Conservation (phyloP, 2,329 filamentous ascomycete species). For the Ceratocystis ficicola region DNA sequence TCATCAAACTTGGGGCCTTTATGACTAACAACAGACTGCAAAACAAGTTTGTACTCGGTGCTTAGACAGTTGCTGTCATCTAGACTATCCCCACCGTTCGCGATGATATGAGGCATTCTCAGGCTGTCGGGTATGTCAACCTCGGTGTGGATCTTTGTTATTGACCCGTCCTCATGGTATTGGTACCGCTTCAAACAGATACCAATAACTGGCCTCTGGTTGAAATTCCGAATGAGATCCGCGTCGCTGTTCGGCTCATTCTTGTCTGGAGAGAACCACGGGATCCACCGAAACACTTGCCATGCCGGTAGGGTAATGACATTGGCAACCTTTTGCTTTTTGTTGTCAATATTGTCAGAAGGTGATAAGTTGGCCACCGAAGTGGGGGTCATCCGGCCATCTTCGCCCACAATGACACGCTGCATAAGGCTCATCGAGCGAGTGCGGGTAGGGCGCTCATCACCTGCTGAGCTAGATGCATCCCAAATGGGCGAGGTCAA, state of each 20-base stretch:
- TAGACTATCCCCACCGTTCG: slow-evolving; percentile 12
- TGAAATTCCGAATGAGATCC: slow-evolving; percentile 82
- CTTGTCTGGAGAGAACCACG: slow-evolving; percentile 63
- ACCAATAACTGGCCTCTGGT: slow-evolving; percentile 71
- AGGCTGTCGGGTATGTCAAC: slow-evolving; percentile 78
- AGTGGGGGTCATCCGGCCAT: slow-evolving; percentile 25
- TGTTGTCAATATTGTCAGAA: slow-evolving; percentile 26
- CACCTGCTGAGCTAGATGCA: background rate
- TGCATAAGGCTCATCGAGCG: slow-evolving; percentile 50
- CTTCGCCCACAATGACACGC: slow-evolving; percentile 43
- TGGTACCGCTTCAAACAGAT: slow-evolving; percentile 84
- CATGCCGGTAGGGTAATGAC: slow-evolving; percentile 92
- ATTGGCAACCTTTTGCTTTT: slow-evolving; percentile 46
- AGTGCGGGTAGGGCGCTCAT: slow-evolving; percentile 13
- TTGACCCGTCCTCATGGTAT: slow-evolving; percentile 14
- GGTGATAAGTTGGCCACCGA: slow-evolving; percentile 27
- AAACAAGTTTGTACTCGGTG: slow-evolving; percentile 82
- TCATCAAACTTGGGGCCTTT: slow-evolving; percentile 52
- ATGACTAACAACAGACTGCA: slow-evolving; percentile 90
- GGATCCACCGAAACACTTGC: slow-evolving; percentile 92
- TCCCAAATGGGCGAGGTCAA: background rate
- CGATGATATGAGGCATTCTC: slow-evolving; percentile 79
- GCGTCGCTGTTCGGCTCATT: slow-evolving; percentile 50
- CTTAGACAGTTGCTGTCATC: slow-evolving; percentile 51
- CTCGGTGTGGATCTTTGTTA: slow-evolving; percentile 46